phyloP scores from a whole-genome alignment of 148 eudicot species.

The Amaranthus palmeri region DNA sequence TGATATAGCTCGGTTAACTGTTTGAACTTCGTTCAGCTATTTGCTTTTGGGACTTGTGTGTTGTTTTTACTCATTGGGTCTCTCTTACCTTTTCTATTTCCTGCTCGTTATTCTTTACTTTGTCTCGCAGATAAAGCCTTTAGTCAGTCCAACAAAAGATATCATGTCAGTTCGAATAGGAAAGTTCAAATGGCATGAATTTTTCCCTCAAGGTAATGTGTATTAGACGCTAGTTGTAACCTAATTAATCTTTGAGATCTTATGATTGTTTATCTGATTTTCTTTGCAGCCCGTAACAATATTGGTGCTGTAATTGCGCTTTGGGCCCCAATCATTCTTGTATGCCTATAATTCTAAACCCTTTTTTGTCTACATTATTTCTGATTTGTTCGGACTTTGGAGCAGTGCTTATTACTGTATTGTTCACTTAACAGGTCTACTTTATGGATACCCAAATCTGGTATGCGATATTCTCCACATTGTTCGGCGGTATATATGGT shows the following conservation, averaged over 20 bases:
- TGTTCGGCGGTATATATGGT: conserved; percentile 98
- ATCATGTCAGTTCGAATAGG: conserved; percentile 63
- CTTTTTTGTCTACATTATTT: not conserved
- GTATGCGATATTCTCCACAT: conserved; percentile 99
- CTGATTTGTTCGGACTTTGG: not conserved
- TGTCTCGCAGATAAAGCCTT: conserved; percentile 79
- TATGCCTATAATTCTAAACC: conserved; percentile 28
- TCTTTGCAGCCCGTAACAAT: conserved; percentile 76
- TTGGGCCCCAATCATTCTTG: conserved; percentile 98
- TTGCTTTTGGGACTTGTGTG: not conserved
- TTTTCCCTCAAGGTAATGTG: conserved; percentile 86
- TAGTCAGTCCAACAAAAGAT: conserved; percentile 77
- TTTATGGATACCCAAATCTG: conserved; percentile 99
- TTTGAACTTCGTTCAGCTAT: not conserved
- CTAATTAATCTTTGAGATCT: conserved; percentile 1
- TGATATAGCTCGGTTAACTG: not conserved
- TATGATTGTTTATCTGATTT: conserved; percentile 6
- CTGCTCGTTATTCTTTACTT: conserved; percentile 2
- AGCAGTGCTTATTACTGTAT: not conserved
- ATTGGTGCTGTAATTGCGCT: conserved; percentile 89
- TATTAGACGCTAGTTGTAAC: conserved; percentile 10
- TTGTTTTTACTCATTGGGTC: not conserved
- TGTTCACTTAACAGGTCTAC: conserved; percentile 56
- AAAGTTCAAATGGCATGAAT: conserved; percentile 87
- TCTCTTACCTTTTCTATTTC: not conserved